Evolutionary conservation across 768 basidiomycete genomes (phyloP), one percentile per base, ranked within the genome.

Genomic region (Trametes coccinea): DNA sequence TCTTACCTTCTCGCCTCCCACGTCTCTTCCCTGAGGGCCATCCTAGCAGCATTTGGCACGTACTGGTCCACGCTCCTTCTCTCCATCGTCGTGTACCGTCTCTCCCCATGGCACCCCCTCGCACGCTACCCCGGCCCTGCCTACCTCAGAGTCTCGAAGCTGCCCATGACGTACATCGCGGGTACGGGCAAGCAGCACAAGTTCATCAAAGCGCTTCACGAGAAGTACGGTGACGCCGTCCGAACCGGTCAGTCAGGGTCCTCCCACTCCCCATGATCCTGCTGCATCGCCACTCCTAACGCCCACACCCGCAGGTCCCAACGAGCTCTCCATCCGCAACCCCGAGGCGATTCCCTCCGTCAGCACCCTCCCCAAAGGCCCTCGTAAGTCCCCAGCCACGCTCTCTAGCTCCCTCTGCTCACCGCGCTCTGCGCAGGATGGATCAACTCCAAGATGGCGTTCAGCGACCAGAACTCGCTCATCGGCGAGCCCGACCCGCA

Each of bases 261-360:
- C 16, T 7, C 7, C 41, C 10, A 9, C 47, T 6, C 41, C n/a
- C 39, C 30, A 11, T 30, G 2, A 44, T 40, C 17, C 17, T 16
- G 34, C 27, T 3, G 3, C 48, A 16, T 27, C 5, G 40, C 7
- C 27, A n/a, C 30, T 50, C 50, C 46, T 14, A 37, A 37, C 34
- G 5, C 34, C 2, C n/a, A 11, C 1, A n/a, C 22, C 13, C 44
- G 33, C 49, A 81, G 80, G 79, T n/a, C 81, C 80, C 10, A 82
- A 81, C 64, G 80, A 80, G 54, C 64, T 82, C 2, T 79, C 78
- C 1, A 74, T 81, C 22, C 63, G 65, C 31, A 76, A 78, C n/a
- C 63, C 68, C 2, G 69, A 71, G 2, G 65, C 73, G 1, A 66
- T 82, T 16, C 66, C 70, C 1, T 60, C 71, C 0, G 67, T 80